Evolutionary conservation across 1,139 yeast species (phyloP).

Genomic region (Dujonia santamariae): DNA sequence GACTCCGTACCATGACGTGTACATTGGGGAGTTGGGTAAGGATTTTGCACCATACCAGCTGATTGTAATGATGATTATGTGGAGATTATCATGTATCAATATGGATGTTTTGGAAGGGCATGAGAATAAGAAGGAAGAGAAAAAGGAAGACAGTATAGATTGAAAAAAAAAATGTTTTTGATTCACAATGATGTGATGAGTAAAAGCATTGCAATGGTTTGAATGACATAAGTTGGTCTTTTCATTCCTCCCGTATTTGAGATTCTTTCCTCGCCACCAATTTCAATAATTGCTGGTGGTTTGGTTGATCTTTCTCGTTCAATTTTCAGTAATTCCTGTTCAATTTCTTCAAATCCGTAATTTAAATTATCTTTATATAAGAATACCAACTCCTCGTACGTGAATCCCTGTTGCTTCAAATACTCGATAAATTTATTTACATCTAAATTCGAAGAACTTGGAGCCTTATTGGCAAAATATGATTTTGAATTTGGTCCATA

Average conservation of each 20-base stretch:
- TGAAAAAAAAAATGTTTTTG: not conserved
- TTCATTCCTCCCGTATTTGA: not conserved
- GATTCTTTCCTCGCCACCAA: conserved; percentile 30
- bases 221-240: conserved; percentile 1
- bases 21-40: conserved; percentile 53
- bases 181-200: not conserved
- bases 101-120: conserved; percentile 43
- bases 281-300: conserved; percentile 21
- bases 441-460: not conserved
- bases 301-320: conserved; percentile 14
- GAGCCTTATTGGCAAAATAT: not conserved
- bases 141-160: conserved; percentile 2
- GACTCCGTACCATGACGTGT: conserved; percentile 61
- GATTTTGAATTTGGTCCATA: conserved; percentile 5
- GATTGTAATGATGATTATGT: conserved; percentile 66
- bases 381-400: conserved; percentile 24
- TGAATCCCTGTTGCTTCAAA: conserved; percentile 29
- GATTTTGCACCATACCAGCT: conserved; percentile 66
- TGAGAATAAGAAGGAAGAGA: conserved; percentile 4
- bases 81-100: conserved; percentile 66
- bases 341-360: conserved; percentile 38
- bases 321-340: conserved; percentile 32
- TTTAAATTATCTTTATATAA: conserved; percentile 25
- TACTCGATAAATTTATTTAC: conserved; percentile 4
- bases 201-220: not conserved